Percentiles rank a stretch among this genome's conserved stretches.
Evolutionary conservation across 257 asterid species (phyloP).

Genomic region (Hygrophila difformis): DNA sequence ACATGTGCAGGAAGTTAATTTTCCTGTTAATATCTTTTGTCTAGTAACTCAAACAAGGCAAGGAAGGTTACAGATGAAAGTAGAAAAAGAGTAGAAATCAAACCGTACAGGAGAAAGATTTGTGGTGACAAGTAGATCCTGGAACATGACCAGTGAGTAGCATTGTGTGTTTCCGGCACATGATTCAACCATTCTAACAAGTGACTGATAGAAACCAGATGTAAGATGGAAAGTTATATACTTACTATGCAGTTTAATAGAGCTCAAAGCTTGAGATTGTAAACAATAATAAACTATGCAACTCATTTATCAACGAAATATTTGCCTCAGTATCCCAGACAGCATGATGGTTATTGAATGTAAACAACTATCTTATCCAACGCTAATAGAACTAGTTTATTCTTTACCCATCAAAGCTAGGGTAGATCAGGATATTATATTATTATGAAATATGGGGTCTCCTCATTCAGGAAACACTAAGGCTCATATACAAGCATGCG

Average conservation of each 20-base stretch:
- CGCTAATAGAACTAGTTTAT: no score
- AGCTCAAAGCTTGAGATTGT: neutral
- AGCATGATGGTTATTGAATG: no score
- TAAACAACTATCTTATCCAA: no score
- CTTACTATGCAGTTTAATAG: neutral
- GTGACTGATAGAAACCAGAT: conserved; percentile 57
- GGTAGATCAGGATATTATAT: no score
- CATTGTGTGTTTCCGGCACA: conserved; percentile 54
- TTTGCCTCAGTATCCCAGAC: no score
- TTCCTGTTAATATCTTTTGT: conserved; percentile 2
- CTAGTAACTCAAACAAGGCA: neutral
- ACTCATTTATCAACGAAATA: no score
- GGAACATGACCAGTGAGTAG: conserved; percentile 80
- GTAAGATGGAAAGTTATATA: conserved; percentile 17
- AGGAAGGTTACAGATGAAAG: neutral
- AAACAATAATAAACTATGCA: no score
- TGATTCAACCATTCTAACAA: conserved; percentile 70
- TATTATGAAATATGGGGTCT: no score
- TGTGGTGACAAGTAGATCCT: conserved; percentile 91
- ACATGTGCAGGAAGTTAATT: conserved; percentile 1
- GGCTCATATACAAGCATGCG: no score
- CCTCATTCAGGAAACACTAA: no score
- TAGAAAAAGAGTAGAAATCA: conserved; percentile 16
- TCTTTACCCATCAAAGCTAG: no score
- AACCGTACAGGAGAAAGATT: conserved; percentile 84